Evolutionary conservation across 176 grass and related monocot species (phyloP).

Genomic region (Oryza australiensis): DNA sequence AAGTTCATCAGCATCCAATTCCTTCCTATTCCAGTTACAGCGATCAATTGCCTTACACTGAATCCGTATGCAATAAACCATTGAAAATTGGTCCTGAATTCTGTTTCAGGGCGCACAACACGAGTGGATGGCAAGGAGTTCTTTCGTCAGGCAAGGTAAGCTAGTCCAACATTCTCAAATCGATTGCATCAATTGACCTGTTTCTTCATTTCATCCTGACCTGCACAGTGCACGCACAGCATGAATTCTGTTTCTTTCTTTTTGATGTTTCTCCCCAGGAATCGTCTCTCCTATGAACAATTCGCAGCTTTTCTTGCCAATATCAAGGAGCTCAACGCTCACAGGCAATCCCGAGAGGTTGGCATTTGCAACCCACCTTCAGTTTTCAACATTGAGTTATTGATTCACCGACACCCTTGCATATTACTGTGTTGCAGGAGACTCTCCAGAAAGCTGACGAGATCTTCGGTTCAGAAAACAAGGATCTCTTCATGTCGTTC

Average conservation of each 20-base stretch:
- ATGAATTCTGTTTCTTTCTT: neutral
- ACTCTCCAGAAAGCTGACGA: slow-evolving; percentile 76
- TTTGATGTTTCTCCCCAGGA: slow-evolving; percentile 45
- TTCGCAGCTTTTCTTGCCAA: slow-evolving; percentile 89
- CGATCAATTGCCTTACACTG: neutral
- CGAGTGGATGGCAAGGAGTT: slow-evolving; percentile 95
- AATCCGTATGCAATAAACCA: neutral
- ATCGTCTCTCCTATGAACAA: slow-evolving; percentile 90
- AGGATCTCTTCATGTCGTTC: slow-evolving; percentile 77
- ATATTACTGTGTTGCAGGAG: slow-evolving; percentile 41
- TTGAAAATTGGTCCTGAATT: neutral
- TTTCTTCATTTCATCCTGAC: neutral
- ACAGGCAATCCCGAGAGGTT: slow-evolving; percentile 79
- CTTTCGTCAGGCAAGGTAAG: slow-evolving; percentile 90
- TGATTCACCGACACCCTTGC: neutral
- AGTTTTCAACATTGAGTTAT: slow-evolving; percentile 1
- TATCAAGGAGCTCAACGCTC: slow-evolving; percentile 95
- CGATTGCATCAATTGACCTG: neutral
- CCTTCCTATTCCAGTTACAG: neutral
- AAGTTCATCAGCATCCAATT: neutral
- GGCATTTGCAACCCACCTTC: slow-evolving; percentile 9
- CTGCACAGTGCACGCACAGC: neutral
- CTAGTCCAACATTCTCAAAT: neutral
- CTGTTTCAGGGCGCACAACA: slow-evolving; percentile 52
- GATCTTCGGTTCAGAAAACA: slow-evolving; percentile 87